Conservation (phyloP, 2,329 filamentous ascomycete species). For the Aspergillus carbonarius region DNA sequence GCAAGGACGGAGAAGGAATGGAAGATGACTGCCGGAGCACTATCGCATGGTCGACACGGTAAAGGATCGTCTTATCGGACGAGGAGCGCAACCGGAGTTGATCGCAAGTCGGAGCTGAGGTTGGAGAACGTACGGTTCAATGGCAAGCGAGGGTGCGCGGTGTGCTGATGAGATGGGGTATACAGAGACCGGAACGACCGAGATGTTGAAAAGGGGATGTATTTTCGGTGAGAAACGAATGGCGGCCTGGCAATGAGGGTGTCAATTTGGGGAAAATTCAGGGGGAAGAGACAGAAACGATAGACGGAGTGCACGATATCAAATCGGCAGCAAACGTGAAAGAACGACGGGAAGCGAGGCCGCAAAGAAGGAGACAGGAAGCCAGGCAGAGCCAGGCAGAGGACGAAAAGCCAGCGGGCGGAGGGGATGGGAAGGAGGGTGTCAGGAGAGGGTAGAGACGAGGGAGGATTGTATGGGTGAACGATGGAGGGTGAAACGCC, state of each 20-base stretch:
- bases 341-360: neutral
- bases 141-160: slow-evolving; percentile 3
- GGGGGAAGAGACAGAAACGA: slow-evolving; percentile 12
- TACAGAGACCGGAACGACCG: slow-evolving; percentile 3
- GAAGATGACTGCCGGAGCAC: slow-evolving; percentile 37
- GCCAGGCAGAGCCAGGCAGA: neutral
- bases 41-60: slow-evolving; percentile 32
- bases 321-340: slow-evolving; percentile 21
- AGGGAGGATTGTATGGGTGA: slow-evolving; percentile 8
- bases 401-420: slow-evolving; percentile 6
- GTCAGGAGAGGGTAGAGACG: slow-evolving; percentile 9
- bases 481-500: slow-evolving; percentile 21
- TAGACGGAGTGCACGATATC: slow-evolving; percentile 22
- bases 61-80: slow-evolving; percentile 6
- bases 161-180: slow-evolving; percentile 1
- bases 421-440: neutral
- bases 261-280: slow-evolving; percentile 17
- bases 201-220: slow-evolving; percentile 9
- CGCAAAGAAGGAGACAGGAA: neutral
- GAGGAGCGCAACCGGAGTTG: slow-evolving; percentile 6
- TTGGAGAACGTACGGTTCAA: neutral
- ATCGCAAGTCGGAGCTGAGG: slow-evolving; percentile 3
- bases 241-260: slow-evolving; percentile 15
- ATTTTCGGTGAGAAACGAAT: slow-evolving; percentile 11
- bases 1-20: slow-evolving; percentile 20